Evolutionary conservation across 345 rosid species (phyloP).

Genomic region (Aethionema arabicum): DNA sequence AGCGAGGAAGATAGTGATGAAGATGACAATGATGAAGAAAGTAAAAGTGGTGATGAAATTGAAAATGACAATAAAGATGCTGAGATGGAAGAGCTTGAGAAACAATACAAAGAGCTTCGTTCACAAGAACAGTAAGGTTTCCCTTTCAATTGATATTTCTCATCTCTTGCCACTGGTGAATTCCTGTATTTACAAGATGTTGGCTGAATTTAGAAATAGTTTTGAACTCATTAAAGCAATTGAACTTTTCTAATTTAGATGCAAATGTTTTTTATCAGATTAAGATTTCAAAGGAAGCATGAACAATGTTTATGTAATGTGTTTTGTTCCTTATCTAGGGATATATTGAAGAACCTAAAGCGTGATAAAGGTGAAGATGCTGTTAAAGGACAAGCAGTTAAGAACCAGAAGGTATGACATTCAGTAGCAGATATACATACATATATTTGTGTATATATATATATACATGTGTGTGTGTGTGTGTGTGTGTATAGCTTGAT

Average conservation of each 20-base stretch:
- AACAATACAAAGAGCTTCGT: constrained; percentile 64
- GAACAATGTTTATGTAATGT: neutral
- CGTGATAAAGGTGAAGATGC: constrained; percentile 78
- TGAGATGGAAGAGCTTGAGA: constrained; percentile 84
- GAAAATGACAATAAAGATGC: constrained; percentile 39
- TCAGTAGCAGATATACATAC: neutral
- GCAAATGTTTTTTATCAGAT: neutral
- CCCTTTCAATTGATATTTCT: neutral
- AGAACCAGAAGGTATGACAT: constrained; percentile 71
- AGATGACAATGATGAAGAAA: constrained; percentile 47
- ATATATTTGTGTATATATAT: neutral
- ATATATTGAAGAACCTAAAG: constrained; percentile 69
- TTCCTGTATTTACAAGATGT: neutral
- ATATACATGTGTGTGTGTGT: too few relatives aligned
- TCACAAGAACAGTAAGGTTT: constrained; percentile 68
- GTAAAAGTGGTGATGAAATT: constrained; percentile 41
- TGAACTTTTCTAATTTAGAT: neutral
- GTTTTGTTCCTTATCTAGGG: constrained; percentile 37
- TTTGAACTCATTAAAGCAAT: neutral
- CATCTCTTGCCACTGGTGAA: neutral
- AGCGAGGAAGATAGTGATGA: constrained; percentile 32
- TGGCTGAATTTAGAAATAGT: constrained; percentile 14
- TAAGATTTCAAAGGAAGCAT: neutral
- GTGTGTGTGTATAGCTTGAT: neutral
- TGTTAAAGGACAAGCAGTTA: constrained; percentile 86